Evolutionary conservation across 345 rosid genomes (phyloP), one percentile per base, ranked within the genome.

Genomic region (Populus alba): DNA sequence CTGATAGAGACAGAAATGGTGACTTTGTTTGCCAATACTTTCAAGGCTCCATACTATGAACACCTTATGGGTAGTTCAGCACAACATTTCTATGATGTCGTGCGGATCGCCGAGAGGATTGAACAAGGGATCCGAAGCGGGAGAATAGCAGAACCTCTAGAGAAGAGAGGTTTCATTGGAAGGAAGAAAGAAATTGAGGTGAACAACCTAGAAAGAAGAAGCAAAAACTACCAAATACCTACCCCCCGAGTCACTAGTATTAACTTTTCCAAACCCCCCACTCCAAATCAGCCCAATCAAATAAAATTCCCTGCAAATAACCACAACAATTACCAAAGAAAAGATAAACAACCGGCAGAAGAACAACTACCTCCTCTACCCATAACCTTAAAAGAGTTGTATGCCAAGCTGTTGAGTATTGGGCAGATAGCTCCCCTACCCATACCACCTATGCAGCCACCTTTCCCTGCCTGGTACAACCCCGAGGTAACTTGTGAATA

Each of bases 331-430:
- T 51, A 1, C 7, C 3, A 17, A 17, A 17, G 8, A 2, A 51
- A 22, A 17, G 57, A 51, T 0, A 3, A 51, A 0, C 8, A 0
- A 17, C 8, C 4, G 6, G 0, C 3, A 0, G 8, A 49, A 16
- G 20, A 51, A 17, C 57, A 51, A 51, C 1, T 51, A 5, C 57
- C 57, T 1, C 22, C 22, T 17, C 5, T 51, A 0, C 22, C 7
- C 0, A 51, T 17, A 5, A 51, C 22, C 2, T 0, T 51, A 1
- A 51, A 49, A 0, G 22, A 51, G 0, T 16, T 51, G 0, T 51
- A 51, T 17, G 57, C 22, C 0, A 1, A 5, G 1, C 4, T 51
- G 1, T 2, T 51, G 0, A 51, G 8, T 1, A 51, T 51, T 17
- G 22, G 22, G 1, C 8, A 51, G 0, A 17, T 51, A 4, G 10